phyloP scores from a whole-genome alignment of 2,329 filamentous ascomycete species.

The Pezicula carpinea region DNA sequence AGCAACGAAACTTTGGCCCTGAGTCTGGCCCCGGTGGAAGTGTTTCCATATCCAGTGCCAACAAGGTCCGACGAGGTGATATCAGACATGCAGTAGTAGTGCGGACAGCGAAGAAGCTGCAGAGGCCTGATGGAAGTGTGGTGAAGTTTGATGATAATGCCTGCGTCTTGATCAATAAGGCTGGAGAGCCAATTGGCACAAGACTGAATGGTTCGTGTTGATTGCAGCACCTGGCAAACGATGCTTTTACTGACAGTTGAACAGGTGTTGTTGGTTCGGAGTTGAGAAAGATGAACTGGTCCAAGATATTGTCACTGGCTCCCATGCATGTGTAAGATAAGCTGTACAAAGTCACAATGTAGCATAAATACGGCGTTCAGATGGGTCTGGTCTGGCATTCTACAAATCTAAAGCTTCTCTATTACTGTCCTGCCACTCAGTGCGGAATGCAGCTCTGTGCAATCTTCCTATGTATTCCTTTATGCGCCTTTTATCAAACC shows the following conservation, averaged over 20 bases:
- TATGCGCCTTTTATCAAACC: constrained; percentile 8
- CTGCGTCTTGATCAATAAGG: constrained; percentile 95
- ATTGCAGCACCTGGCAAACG: too few relatives aligned
- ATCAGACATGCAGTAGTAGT: constrained; percentile 95
- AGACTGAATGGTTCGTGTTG: constrained; percentile 71
- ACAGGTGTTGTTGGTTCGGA: constrained; percentile 84
- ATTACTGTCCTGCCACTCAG: constrained; percentile 1
- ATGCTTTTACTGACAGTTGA: constrained; percentile 9
- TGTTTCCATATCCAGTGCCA: constrained; percentile 68
- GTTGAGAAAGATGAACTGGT: constrained; percentile 90
- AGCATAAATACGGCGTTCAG: constrained; percentile 15
- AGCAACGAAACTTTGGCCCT: constrained; percentile 74
- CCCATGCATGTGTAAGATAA: constrained; percentile 65
- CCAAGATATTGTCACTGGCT: constrained; percentile 94
- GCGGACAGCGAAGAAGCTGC: constrained; percentile 81
- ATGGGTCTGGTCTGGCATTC: constrained; percentile 12
- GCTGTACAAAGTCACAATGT: constrained; percentile 20
- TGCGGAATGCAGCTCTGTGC: not conserved
- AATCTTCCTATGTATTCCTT: constrained; percentile 4
- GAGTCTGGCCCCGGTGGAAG: constrained; percentile 68
- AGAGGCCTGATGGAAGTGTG: constrained; percentile 82
- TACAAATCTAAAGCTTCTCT: constrained; percentile 12
- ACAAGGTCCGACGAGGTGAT: constrained; percentile 95
- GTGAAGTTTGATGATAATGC: constrained; percentile 97
- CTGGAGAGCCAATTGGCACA: constrained; percentile 89